Conservation (phyloP, 305 asterid genomes). For the Solanum aculeatissimum region DNA sequence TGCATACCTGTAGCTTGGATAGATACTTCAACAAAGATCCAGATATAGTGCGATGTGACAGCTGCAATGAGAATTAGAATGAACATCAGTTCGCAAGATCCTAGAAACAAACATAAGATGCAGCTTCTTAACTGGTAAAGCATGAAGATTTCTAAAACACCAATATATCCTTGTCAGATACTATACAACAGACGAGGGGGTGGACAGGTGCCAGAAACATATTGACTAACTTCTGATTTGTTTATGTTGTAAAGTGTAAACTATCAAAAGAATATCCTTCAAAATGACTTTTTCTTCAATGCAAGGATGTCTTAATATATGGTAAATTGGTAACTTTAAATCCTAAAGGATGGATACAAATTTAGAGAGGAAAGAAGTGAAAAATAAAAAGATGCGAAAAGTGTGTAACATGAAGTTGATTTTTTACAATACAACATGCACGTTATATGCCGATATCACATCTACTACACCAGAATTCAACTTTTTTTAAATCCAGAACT, state of each 20-base stretch:
- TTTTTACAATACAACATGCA: not conserved
- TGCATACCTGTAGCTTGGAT: constrained; percentile 84
- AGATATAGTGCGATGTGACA: constrained; percentile 86
- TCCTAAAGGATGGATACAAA: not conserved
- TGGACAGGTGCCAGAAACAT: not conserved
- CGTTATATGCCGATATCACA: not conserved
- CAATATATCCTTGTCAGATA: not conserved
- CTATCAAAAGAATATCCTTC: not conserved
- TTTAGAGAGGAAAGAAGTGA: not conserved
- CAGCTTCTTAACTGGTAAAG: constrained; percentile 2
- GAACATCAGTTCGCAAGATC: not conserved
- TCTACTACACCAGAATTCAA: not conserved
- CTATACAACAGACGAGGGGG: not conserved
- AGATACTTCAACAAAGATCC: constrained; percentile 86
- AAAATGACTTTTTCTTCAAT: not conserved
- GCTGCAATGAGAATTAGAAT: constrained; percentile 39
- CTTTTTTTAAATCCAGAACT: not conserved
- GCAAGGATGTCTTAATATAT: not conserved
- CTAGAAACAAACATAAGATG: not conserved
- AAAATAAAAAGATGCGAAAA: not conserved
- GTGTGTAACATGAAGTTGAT: not conserved
- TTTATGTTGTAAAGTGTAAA: not conserved
- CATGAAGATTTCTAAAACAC: not conserved
- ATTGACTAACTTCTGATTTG: not conserved
- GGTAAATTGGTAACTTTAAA: not conserved